A percentile compares a stretch with the other conserved stretches of the same genome.
phyloP scores from a whole-genome alignment of 1,139 yeast genomes.

The Hyphopichia khmerensis region DNA sequence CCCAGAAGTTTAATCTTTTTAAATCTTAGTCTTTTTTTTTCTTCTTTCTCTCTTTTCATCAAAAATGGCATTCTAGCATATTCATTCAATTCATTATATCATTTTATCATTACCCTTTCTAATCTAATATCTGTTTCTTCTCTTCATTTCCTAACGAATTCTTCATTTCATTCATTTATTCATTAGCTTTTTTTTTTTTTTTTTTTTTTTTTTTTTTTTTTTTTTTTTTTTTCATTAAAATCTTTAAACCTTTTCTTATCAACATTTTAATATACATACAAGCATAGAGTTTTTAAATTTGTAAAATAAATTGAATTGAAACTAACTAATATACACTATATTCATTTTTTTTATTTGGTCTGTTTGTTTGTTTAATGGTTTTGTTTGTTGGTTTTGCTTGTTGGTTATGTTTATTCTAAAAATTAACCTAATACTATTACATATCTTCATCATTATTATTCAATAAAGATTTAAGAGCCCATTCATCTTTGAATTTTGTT shows the following conservation, averaged over 20 bases:
- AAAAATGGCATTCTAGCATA: neutral
- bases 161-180: too few species aligned
- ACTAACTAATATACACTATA: neutral
- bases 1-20: slow-evolving; percentile 1
- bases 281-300: neutral
- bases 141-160: too few species aligned
- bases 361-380: too few species aligned
- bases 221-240: slow-evolving; percentile 4
- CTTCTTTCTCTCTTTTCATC: too few species aligned
- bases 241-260: neutral
- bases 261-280: neutral
- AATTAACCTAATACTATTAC: too few species aligned
- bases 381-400: too few species aligned
- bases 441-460: slow-evolving; percentile 52
- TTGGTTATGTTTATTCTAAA: too few species aligned
- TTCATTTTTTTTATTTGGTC: too few species aligned
- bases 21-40: neutral
- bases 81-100: too few species aligned
- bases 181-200: too few species aligned
- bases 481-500: slow-evolving; percentile 82
- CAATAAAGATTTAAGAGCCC: slow-evolving; percentile 81
- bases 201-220: neutral
- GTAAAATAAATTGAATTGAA: neutral
- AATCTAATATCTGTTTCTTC: too few species aligned
- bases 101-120: too few species aligned